These are phyloP conservation scores for Lithospermum erythrorhizon DNA, from an alignment of 257 asterid species.

Conservation along the genomic window DNA sequence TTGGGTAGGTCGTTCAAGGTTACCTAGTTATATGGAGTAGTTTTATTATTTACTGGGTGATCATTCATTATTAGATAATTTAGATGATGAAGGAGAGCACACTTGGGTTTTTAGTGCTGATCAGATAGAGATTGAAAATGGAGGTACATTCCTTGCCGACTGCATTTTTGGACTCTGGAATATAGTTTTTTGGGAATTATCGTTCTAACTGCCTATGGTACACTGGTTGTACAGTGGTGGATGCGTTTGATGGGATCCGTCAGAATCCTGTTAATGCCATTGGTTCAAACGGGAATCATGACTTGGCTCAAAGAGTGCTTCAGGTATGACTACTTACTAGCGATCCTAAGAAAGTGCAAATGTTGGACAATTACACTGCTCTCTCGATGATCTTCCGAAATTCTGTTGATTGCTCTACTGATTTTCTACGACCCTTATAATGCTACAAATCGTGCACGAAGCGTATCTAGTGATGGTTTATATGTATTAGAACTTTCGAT, in stretches of 20 bases:
- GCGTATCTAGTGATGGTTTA: not conserved
- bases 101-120: constrained; percentile 82
- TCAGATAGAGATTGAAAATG: constrained; percentile 41
- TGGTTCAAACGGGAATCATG: constrained; percentile 74
- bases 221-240: constrained; percentile 29
- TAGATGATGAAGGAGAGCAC: constrained; percentile 56
- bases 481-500: not conserved
- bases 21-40: too few relatives aligned
- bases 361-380: not conserved
- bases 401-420: too few relatives aligned
- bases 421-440: too few relatives aligned
- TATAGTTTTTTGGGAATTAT: not conserved
- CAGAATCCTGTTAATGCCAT: constrained; percentile 40
- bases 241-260: constrained; percentile 45
- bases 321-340: constrained; percentile 33
- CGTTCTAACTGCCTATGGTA: not conserved
- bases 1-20: not conserved
- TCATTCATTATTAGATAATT: not conserved
- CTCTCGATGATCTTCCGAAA: not conserved
- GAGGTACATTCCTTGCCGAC: constrained; percentile 24
- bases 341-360: not conserved
- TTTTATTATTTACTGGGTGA: too few relatives aligned
- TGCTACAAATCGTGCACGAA: not conserved
- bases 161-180: constrained; percentile 1
- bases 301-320: constrained; percentile 55